Evolutionary conservation across 768 basidiomycete genomes (phyloP).

Genomic region (Pilatotrama ljubarskyi): DNA sequence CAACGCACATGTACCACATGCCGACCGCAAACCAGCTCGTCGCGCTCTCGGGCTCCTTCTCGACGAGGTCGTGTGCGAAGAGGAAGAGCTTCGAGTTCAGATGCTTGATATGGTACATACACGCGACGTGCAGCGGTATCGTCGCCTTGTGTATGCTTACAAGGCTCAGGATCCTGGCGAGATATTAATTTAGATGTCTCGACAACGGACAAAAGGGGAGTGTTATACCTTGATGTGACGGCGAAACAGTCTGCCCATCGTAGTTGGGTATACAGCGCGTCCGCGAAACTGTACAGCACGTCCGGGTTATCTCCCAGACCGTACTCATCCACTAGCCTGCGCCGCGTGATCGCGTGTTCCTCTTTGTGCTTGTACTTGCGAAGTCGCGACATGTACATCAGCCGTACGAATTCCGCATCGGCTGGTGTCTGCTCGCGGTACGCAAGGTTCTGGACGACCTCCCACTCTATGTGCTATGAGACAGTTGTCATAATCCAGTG

Average conservation of each 20-base stretch:
- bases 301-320: constrained; percentile 90
- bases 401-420: constrained; percentile 87
- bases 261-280: constrained; percentile 35
- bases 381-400: constrained; percentile 90
- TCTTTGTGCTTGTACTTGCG: constrained; percentile 85
- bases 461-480: constrained; percentile 71
- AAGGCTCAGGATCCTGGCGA: constrained; percentile 73
- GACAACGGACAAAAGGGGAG: constrained; percentile 7
- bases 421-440: constrained; percentile 83
- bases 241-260: constrained; percentile 92
- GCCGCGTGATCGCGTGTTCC: constrained; percentile 80
- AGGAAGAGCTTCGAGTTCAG: constrained; percentile 93
- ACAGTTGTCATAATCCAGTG: neutral
- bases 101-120: constrained; percentile 95
- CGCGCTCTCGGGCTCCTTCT: constrained; percentile 89
- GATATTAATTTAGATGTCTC: neutral
- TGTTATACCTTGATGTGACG: constrained; percentile 75
- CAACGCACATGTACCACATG: constrained; percentile 88
- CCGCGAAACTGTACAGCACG: constrained; percentile 63
- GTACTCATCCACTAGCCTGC: constrained; percentile 80
- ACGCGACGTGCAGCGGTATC: constrained; percentile 93
- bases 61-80: constrained; percentile 93
- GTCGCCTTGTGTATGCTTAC: constrained; percentile 87
- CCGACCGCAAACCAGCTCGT: constrained; percentile 99
- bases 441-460: constrained; percentile 83